A percentile compares a stretch with the other conserved stretches of the same genome.
Evolutionary conservation across 257 asterid genomes (phyloP).

Genomic region (Salvia rosmarinus): DNA sequence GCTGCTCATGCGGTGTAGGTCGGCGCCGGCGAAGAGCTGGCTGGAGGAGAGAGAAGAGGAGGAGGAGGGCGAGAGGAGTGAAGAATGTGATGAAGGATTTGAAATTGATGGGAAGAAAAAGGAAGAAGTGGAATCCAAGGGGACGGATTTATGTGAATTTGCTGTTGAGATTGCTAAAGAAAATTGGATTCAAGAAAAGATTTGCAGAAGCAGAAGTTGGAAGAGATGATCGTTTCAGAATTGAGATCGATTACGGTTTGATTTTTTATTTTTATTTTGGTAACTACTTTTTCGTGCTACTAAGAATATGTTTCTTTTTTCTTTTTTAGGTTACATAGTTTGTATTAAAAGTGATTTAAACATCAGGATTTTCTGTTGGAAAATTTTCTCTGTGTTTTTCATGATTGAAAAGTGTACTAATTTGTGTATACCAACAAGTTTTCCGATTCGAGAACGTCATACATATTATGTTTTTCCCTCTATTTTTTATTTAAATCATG

Average conservation of each 20-base stretch:
- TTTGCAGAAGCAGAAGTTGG: constrained; percentile 74
- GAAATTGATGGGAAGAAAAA: neutral
- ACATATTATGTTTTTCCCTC: too few species aligned
- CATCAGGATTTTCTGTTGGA: constrained; percentile 5
- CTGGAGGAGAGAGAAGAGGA: constrained; percentile 48
- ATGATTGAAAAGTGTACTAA: constrained; percentile 17
- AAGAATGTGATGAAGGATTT: neutral
- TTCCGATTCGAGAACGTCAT: neutral
- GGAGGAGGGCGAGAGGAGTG: constrained; percentile 21
- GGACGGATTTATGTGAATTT: constrained; percentile 46
- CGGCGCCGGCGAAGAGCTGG: constrained; percentile 89
- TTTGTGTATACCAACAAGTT: constrained; percentile 25
- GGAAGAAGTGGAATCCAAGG: neutral
- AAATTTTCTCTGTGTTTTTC: constrained; percentile 27
- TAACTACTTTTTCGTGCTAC: neutral
- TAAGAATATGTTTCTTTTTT: neutral
- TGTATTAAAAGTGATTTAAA: constrained; percentile 1
- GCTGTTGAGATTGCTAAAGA: constrained; percentile 66
- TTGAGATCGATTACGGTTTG: constrained; percentile 11
- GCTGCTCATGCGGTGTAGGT: constrained; percentile 82
- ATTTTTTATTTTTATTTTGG: neutral
- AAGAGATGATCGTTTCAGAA: constrained; percentile 51
- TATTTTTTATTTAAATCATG: too few species aligned
- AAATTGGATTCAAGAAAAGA: constrained; percentile 61
- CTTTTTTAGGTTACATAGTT: neutral